Evolutionary conservation across 352 stramenopile species (phyloP), one percentile per base, ranked within the genome.

Genomic region (Phytophthora colocasiae): DNA sequence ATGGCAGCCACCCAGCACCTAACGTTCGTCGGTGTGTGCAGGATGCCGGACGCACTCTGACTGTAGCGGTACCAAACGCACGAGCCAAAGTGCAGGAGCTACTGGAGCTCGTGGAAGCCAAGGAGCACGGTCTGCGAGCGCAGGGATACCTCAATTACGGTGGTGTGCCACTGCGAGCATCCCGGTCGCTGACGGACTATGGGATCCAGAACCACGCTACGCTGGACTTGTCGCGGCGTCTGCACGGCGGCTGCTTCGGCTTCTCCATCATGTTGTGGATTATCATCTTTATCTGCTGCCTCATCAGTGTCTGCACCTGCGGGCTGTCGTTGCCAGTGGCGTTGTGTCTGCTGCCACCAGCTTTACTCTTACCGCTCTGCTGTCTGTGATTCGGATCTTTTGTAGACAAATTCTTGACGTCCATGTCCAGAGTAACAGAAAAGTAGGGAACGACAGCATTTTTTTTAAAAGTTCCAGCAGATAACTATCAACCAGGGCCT

Each of bases 201-300:
- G 81, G 74, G n/a, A 84, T 93, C 62, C 82, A 90, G 60, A 76
- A 89, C 48, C 67, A 83, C 56, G 78, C 84, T 43, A 93, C 84
- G 66, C 67, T 93, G 17, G 69, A 90, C 39, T 64, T 72, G 12
- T 66, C 71, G 3, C 32, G 55, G 40, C 77, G 82, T 15, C 53
- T 84, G 26, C 81, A 75, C 31, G 85, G 85, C 39, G 82, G 85
- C 60, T 93, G 85, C 73, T 91, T 91, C 53, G 68, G 73, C 44
- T 74, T 91, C 45, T 93, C 84, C n/a, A 89, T 93, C 62, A 51
- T 81, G 47, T 62, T 93, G 46, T 93, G 84, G 84, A 84, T 88
- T 55, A 63, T 90, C 26, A 93, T 93, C 65, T 91, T 91, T 59
- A 73, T 87, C 56, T 88, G 75, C 66, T 89, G 79, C 54, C 48